A percentile compares a stretch with the other conserved stretches of the same genome.
Conservation (phyloP, 2,329 filamentous ascomycete genomes). For the Fusarium beomiforme region DNA sequence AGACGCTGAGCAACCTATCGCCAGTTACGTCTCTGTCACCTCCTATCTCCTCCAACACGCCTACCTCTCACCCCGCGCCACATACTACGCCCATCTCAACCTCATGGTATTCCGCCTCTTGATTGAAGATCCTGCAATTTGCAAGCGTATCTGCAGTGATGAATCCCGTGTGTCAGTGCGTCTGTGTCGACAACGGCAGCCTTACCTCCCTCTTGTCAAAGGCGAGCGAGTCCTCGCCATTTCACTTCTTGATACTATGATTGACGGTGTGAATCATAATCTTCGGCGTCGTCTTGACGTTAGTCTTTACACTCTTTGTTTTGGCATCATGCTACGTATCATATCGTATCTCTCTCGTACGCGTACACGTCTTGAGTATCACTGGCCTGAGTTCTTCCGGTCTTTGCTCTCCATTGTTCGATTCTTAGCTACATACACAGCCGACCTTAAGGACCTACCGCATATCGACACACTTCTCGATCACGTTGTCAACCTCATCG, state of each 20-base stretch:
- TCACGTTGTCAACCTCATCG: slow-evolving; percentile 82
- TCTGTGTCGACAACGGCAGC: slow-evolving; percentile 88
- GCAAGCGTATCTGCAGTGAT: slow-evolving; percentile 85
- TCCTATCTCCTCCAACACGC: slow-evolving; percentile 96
- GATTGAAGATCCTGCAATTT: slow-evolving; percentile 83
- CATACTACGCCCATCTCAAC: slow-evolving; percentile 85
- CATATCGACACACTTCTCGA: slow-evolving; percentile 80
- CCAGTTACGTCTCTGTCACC: slow-evolving; percentile 84
- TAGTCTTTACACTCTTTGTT: slow-evolving; percentile 81
- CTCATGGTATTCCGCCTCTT: slow-evolving; percentile 87
- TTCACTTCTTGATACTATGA: slow-evolving; percentile 83
- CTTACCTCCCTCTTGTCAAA: slow-evolving; percentile 79
- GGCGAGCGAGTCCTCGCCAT: slow-evolving; percentile 79
- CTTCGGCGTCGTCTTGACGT: slow-evolving; percentile 86
- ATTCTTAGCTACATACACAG: slow-evolving; percentile 87
- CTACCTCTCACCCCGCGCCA: slow-evolving; percentile 80
- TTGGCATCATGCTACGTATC: slow-evolving; percentile 84
- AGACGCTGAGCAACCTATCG: slow-evolving; percentile 77
- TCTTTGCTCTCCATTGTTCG: slow-evolving; percentile 87
- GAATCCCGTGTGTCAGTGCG: slow-evolving; percentile 79
- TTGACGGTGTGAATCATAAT: slow-evolving; percentile 95
- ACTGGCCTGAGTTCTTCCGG: slow-evolving; percentile 96
- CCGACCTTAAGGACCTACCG: slow-evolving; percentile 75
- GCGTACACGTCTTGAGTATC: slow-evolving; percentile 83
- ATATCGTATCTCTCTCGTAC: slow-evolving; percentile 86